phyloP scores from a whole-genome alignment of 257 asterid species.

The Orobanche coerulescens region DNA sequence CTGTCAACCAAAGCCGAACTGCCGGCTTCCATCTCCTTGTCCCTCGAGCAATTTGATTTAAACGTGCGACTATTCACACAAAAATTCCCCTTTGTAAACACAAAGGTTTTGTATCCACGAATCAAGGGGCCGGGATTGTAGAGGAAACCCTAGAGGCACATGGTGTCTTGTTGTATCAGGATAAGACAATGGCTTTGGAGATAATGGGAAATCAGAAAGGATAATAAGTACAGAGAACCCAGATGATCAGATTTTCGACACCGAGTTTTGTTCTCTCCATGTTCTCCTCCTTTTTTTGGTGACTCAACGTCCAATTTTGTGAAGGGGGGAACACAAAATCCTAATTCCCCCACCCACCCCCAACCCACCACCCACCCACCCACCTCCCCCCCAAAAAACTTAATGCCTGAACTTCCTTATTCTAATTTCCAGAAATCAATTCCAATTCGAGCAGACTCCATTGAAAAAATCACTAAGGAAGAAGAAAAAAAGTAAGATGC shows the following conservation, averaged over 20 bases:
- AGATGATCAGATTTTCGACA: neutral
- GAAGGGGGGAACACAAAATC: too few relatives aligned
- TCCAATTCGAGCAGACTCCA: neutral
- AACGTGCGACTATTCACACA: constrained; percentile 25
- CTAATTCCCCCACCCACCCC: too few relatives aligned
- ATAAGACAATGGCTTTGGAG: constrained; percentile 2
- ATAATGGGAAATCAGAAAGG: neutral
- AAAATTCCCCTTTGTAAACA: constrained; percentile 24
- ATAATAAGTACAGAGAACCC: neutral
- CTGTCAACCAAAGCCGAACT: constrained; percentile 40
- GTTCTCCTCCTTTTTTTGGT: too few relatives aligned
- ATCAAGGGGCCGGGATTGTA: constrained; percentile 28
- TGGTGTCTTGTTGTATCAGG: constrained; percentile 13
- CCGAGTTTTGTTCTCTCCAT: too few relatives aligned
- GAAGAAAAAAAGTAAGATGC: neutral
- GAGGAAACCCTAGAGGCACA: constrained; percentile 37
- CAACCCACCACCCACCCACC: too few relatives aligned
- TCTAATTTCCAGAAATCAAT: neutral
- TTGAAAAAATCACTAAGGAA: neutral
- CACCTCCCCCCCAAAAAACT: too few relatives aligned
- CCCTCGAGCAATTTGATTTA: constrained; percentile 40
- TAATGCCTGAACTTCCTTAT: constrained; percentile 2
- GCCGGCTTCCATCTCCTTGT: constrained; percentile 54
- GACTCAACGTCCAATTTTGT: too few relatives aligned
- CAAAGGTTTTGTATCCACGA: constrained; percentile 28